Base-by-base conservation (phyloP, 306 rosid genomes). In the Cicer cuneatum region DNA sequence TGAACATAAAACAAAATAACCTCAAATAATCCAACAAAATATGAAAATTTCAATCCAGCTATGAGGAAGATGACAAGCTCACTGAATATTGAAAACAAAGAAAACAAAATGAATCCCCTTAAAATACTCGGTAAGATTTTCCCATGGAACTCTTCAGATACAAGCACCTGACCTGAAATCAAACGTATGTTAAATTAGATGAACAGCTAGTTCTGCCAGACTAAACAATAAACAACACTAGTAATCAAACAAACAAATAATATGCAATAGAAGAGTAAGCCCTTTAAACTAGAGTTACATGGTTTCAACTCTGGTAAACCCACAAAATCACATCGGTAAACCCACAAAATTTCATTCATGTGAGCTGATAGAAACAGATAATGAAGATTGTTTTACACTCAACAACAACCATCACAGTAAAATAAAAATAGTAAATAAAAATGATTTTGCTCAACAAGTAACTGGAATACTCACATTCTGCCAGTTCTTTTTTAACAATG, bases 141-240 rank as follows among this genome's bases (percentile, higher is more conserved):
- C 96, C 90, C 92, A 86, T 90, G 8, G 92, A 85, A 63, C 87
- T 90, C 80, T 88, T 88, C 77, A 90, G 62, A 78, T 86, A 79
- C 80, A 90, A 75, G 80, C 92, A 90, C 40, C 90, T 70, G 45
- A 90, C 92, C 92, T 90, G 78, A 77, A 69, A 77, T 10, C 33
- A 59, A 21, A 13, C n/a, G n/a, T n/a, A 46, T 10, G 7, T 8
- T 37, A 39, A 5, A 38, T 77, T 38, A 69, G 75, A 37, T 48
- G 6, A 19, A 7, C 14, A 10, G 1, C 49, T 7, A 14, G 56
- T 14, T 14, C 57, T 10, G 6, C 12, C 21, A 16, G 15, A 46
- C 41, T 16, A 9, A n/a, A n/a, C n/a, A n/a, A n/a, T n/a, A n/a
- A 74, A 60, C 38, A 39, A 19, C 40, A 29, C 35, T 29, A 2